Evolutionary conservation across 345 rosid species (phyloP).

Genomic region (Eucalyptus globulus): DNA sequence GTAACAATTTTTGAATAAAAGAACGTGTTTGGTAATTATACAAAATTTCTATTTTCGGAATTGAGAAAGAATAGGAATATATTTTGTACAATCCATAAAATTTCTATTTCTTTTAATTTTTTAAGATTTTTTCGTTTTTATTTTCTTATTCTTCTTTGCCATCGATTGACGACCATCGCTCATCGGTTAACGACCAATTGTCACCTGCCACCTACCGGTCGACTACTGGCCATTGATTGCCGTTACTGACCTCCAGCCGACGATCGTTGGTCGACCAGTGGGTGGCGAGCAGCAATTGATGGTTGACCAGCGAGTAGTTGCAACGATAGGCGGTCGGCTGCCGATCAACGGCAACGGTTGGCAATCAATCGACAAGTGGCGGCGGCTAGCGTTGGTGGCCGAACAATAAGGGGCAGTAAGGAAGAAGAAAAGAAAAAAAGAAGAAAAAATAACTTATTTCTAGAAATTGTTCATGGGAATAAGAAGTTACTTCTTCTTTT

Average conservation of each 20-base stretch:
- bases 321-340: fast-evolving
- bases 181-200: fast-evolving
- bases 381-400: fast-evolving
- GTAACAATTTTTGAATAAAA: fast-evolving
- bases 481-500: no score
- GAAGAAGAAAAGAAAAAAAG: no score
- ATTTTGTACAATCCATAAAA: no score
- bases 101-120: no score
- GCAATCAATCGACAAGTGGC: fast-evolving
- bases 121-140: fast-evolving
- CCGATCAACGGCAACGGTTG: fast-evolving
- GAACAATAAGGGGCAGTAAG: fast-evolving
- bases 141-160: no score
- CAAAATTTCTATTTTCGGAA: fast-evolving
- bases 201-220: fast-evolving
- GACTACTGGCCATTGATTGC: fast-evolving
- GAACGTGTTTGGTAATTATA: fast-evolving
- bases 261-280: fast-evolving
- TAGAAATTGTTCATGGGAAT: fast-evolving
- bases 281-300: fast-evolving
- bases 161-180: fast-evolving
- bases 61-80: no score
- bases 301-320: fast-evolving
- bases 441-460: no score
- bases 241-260: fast-evolving